Evolutionary conservation across 495 filamentous ascomycete species (phyloP), one percentile per base, ranked within the genome.

Genomic region (Penicillium subrubescens): DNA sequence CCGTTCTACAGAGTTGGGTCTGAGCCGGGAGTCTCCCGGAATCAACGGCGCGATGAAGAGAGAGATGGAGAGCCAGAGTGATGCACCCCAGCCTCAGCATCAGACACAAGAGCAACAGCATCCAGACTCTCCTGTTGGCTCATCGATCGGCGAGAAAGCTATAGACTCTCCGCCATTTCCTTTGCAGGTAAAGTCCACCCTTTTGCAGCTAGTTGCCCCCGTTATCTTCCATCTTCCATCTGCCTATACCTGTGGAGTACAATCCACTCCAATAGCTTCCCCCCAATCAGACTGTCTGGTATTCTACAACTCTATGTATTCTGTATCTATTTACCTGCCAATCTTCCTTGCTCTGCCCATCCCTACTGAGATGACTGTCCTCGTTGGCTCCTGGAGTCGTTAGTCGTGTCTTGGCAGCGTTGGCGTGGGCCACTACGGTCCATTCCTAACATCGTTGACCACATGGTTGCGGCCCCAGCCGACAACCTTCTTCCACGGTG

Each of bases 401-500:
- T 48, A 48, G 44, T 48, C 44, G 19, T 10, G 21, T 48, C 44
- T 48, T 48, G 44, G 44, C 44, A 25, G 21, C 19, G 44, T 23
- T 10, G 44, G 44, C 44, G 21, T 48, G 44, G 44, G 44, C 43
- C 43, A 46, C 43, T 23, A 8, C n/a, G 43, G 43, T 46, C 43
- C 43, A n/a, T 46, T 19, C 43, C 43, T 46, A 8, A 46, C n/a
- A 8, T 11, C 23, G 10, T 48, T 6, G 44, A 48, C 44, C 44
- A 48, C 44, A 48, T 48, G 44, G 44, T 23, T 52, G 48, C 48
- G 48, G 48, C 25, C 48, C 48, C 48, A 29, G 48, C 48, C 48
- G 48, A 31, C 48, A 31, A 48, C 44, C 44, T 48, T 48, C 44
- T 48, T 48, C 25, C 25, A 8, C 11, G 10, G 12, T 48, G 39